Base-by-base conservation (phyloP, 768 basidiomycete species). In the Suillus luteus region DNA sequence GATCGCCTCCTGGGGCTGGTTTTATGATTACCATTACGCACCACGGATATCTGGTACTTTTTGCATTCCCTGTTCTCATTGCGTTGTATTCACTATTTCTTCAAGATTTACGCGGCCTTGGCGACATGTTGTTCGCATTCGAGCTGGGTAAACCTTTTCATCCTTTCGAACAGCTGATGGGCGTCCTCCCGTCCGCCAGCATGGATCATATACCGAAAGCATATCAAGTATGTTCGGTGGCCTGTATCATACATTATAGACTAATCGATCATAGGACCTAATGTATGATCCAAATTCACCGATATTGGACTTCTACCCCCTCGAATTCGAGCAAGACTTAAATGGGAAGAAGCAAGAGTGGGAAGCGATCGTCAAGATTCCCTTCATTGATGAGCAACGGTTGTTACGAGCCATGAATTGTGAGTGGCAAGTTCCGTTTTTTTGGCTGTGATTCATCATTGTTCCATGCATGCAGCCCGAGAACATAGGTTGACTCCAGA, bases 301-400 rank as follows among this genome's bases (percentile, higher is more conserved):
- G 0, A 97, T 99, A 68, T 73, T 93, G 55, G 93, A 96, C 72
- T 99, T 99, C 80, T 99, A 99, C 74, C 97, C 97, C 2, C 67
- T 81, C 17, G 89, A 95, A 60, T 99, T 99, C 68, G 95, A 93
- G 67, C 87, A 85, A 67, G 97, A 99, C 78, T 77, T 97, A 72
- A 99, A 99, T 68, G 97, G 97, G 38, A 99, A 99, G 84, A 99
- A 95, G 74, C 89, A 91, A 68, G 96, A 98, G 31, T 99, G 97
- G 97, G 97, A 99, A 75, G 96, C 97, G 0, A 86, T 99, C 59
- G 95, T 99, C 61, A 99, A 99, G 79, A 98, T 99, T 68, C 97
- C 97, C 0, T 99, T 99, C 76, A 98, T 99, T 65, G 89, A 97
- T 54, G 87, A 96, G 74, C 68, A 77, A 12, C 82, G 93, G 59